A percentile compares a stretch with the other conserved stretches of the same genome.
Conservation (phyloP, 257 asterid species). For the Galeopsis tetrahit region DNA sequence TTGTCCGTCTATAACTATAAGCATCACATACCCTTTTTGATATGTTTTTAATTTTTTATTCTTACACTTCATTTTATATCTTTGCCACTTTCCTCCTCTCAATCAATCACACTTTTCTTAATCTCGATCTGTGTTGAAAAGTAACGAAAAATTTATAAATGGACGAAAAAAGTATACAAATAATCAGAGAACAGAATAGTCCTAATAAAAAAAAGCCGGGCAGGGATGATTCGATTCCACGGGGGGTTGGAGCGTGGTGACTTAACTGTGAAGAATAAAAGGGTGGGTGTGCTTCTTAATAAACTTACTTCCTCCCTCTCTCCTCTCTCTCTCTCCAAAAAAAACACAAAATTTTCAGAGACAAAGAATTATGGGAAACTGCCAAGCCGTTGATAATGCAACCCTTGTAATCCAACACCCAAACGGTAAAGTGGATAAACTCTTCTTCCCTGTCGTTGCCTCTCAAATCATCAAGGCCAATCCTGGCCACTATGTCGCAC, state of each 20-base stretch:
- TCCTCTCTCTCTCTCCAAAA: slow-evolving; percentile 18
- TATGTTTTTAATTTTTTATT: too few species aligned
- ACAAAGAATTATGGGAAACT: slow-evolving; percentile 68
- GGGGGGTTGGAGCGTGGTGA: not conserved
- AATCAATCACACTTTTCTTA: too few species aligned
- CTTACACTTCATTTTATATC: too few species aligned
- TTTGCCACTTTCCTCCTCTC: too few species aligned
- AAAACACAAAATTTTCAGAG: not conserved
- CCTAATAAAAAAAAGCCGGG: too few species aligned
- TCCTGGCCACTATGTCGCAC: slow-evolving; percentile 86
- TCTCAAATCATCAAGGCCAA: slow-evolving; percentile 65
- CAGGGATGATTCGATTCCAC: too few species aligned
- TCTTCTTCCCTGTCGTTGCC: slow-evolving; percentile 66
- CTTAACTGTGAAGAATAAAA: slow-evolving; percentile 34
- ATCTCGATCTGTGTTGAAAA: too few species aligned
- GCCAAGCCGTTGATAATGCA: slow-evolving; percentile 91
- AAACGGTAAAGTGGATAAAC: slow-evolving; percentile 67
- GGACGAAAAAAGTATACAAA: too few species aligned
- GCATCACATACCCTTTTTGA: too few species aligned
- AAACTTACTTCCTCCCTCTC: slow-evolving; percentile 31
- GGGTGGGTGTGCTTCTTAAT: slow-evolving; percentile 36
- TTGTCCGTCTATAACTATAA: too few species aligned
- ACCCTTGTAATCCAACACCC: slow-evolving; percentile 69
- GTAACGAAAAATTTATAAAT: too few species aligned
- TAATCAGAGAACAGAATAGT: too few species aligned